These are phyloP conservation scores for Cercospora citrullina DNA, from an alignment of 2,329 filamentous ascomycete genomes.

Conservation along the genomic window DNA sequence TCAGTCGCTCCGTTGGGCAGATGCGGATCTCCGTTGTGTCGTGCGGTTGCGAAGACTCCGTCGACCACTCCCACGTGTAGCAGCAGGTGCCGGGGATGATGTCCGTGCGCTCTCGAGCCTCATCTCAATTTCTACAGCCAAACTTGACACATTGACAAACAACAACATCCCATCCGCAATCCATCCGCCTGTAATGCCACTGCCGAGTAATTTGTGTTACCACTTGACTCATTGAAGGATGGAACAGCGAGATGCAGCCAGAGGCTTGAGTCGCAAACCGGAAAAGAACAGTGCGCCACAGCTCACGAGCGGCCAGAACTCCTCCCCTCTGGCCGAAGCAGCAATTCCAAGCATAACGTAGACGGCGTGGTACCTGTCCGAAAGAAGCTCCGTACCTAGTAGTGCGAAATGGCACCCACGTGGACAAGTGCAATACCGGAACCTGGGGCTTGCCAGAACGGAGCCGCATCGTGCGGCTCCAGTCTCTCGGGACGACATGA, in stretches of 20 bases:
- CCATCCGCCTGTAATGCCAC: not conserved
- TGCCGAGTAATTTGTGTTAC: not conserved
- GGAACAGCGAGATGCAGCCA: not conserved
- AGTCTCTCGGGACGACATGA: not conserved
- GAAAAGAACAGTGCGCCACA: conserved; percentile 1
- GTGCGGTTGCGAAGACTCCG: not conserved
- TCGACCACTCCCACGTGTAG: not conserved
- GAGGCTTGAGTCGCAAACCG: not conserved
- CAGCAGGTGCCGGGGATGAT: not conserved
- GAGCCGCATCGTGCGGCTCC: not conserved
- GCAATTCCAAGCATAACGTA: conserved; percentile 1
- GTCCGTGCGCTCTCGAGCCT: not conserved
- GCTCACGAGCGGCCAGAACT: not conserved
- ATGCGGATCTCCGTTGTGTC: not conserved
- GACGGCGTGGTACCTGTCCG: not conserved
- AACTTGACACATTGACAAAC: not conserved
- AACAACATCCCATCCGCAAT: not conserved
- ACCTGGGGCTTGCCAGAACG: not conserved
- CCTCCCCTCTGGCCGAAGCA: conserved; percentile 1
- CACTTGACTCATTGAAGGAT: not conserved
- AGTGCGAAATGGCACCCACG: not conserved
- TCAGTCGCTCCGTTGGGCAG: not conserved
- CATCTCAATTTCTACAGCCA: not conserved
- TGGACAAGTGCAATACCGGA: not conserved
- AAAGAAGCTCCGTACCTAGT: not conserved